Base-by-base conservation (phyloP, 2,329 filamentous ascomycete species). In the Ophiostoma pallidulum region DNA sequence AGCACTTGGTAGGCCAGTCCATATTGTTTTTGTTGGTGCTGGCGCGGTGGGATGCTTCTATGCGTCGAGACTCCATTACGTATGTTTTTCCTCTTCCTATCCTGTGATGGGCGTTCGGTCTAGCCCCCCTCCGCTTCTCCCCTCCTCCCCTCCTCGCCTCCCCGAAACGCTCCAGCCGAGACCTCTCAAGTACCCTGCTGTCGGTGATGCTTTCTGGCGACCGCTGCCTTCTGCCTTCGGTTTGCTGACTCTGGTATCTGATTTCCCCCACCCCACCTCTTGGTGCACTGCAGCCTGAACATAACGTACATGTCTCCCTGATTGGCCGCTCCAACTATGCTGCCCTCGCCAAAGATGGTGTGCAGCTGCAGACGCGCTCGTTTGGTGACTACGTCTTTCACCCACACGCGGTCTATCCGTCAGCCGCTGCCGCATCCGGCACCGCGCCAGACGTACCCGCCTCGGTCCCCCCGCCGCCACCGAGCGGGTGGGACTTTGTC, bases 1-100 rank as follows among this genome's bases (percentile, higher is more conserved):
- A n/a, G 33, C n/a, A 26, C 45, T 33, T 13, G 7, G 26, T 51
- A 73, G 68, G 54, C 64, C 70, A n/a, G 66, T 73, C 22, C 72
- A 80, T 53, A 67, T 84, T 48, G 71, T 85, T 48, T 80, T 86
- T 55, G 75, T 85, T 50, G 82, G 82, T 59, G 82, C 81, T 19
- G 82, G 82, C 54, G 82, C 82, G 51, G 80, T 86, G 36, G 82
- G 82, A 47, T 82, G 80, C 47, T 86, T 86, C 66, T 86, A 85
- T 57, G 82, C 79, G 40, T 84, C 81, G 7, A 71, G 82, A 19
- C 70, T 86, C 14, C 79, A 84, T 55, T 69, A 76, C 55, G 75
- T 45, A 39, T 22, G 31, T 28, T 10, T 33, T 35, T 32, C 10
- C 13, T 32, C 26, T 18, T 45, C 14, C n/a, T n/a, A n/a, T n/a